Evolutionary conservation across 78 protist species (phyloP), one percentile per base, ranked within the genome.

Genomic region (Fonticula alba): DNA sequence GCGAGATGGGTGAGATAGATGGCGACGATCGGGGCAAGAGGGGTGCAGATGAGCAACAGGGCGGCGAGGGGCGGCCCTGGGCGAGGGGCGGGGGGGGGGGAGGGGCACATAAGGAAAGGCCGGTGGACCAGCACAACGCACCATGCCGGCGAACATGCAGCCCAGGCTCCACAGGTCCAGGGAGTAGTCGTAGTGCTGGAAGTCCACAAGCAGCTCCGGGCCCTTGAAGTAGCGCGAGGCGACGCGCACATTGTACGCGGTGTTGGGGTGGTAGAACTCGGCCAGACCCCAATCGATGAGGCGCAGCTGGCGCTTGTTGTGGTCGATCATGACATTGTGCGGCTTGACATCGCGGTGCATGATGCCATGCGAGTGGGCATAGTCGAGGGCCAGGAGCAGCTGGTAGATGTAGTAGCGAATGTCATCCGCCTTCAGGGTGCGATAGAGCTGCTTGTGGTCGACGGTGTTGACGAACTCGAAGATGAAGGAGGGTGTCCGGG

Each of bases 281-380:
- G 99, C 99, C 35, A 97, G 73, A 7, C 99, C 99, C 96, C 98
- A 97, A 66, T 97, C 99, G 62, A 93, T 93, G 29, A 94, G 81
- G 43, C 95, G 68, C 37, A 94, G 74, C 78, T 81, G 66, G 35
- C 9, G 29, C 13, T 88, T 60, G 68, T 83, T 79, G 68, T 88
- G 99, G 68, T 97, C 98, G 66, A 95, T 93, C 95, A 95, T 91
- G 60, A 95, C 86, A 66, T 97, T 95, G 66, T 78, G 80, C 43
- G 87, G 92, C 68, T 86, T 82, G 53, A 86, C 87, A n/a, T 87
- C 96, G 59, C 85, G 91, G 88, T 86, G 97, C 90, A 74, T 87
- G 68, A 86, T 93, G 32, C 98, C 98, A 36, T 57, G 75, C 27
- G 89, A 74, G 78, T 94, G 99, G 65, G 89, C 76, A 35, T 71